Evolutionary conservation across 768 basidiomycete genomes (phyloP).

Genomic region (Fomitopsis serialis): DNA sequence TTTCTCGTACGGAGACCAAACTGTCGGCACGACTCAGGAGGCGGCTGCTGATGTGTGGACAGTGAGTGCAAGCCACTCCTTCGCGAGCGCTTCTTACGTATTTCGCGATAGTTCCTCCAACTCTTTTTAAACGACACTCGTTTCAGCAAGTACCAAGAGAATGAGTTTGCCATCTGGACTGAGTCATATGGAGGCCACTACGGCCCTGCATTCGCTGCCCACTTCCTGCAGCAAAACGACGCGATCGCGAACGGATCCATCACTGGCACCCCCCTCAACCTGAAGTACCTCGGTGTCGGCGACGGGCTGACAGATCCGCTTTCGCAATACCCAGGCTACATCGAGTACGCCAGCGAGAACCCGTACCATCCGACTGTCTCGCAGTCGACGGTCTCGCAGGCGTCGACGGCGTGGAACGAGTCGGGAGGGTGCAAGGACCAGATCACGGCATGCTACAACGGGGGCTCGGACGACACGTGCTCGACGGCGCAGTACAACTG

Average conservation of each 20-base stretch:
- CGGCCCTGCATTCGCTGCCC: constrained; percentile 32
- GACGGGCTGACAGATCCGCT: constrained; percentile 49
- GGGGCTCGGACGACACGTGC: constrained; percentile 41
- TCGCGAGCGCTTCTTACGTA: background rate
- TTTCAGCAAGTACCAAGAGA: constrained; percentile 41
- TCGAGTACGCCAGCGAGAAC: constrained; percentile 49
- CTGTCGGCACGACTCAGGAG: constrained; percentile 44
- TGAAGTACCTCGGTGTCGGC: constrained; percentile 60
- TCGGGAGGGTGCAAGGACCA: constrained; percentile 46
- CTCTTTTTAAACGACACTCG: constrained; percentile 52
- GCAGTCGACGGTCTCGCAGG: constrained; percentile 31
- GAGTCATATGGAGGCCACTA: constrained; percentile 47
- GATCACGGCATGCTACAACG: constrained; percentile 51
- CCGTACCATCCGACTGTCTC: constrained; percentile 53
- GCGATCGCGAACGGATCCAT: constrained; percentile 44
- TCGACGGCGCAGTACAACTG: constrained; percentile 53
- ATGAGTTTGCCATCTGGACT: constrained; percentile 56
- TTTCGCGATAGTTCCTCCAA: constrained; percentile 42
- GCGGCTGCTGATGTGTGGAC: constrained; percentile 57
- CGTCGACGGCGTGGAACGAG: constrained; percentile 37
- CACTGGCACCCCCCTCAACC: constrained; percentile 44
- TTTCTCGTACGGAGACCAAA: constrained; percentile 50
- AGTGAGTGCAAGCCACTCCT: constrained; percentile 1
- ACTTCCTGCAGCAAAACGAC: constrained; percentile 56
- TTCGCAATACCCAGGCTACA: constrained; percentile 53